A percentile compares a stretch with the other conserved stretches of the same genome.
Evolutionary conservation across 371 early-diverging fungal species (phyloP).

Genomic region (Lichtheimia corymbifera): DNA sequence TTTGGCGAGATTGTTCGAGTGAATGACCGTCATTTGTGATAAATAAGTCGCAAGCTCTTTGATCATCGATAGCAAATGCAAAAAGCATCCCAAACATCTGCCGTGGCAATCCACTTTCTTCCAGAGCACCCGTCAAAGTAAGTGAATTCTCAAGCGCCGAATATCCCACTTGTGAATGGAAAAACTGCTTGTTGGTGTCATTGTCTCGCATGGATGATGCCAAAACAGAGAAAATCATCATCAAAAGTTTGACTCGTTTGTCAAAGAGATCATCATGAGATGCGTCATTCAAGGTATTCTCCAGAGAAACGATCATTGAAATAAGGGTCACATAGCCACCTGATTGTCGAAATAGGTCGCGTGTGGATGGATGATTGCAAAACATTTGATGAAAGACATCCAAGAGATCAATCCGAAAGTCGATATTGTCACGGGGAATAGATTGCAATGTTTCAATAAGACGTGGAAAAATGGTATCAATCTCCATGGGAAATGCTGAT

Average conservation of each 20-base stretch:
- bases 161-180: conserved; percentile 59
- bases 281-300: conserved; percentile 47
- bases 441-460: conserved; percentile 66
- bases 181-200: conserved; percentile 53
- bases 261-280: background rate
- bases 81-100: conserved; percentile 64
- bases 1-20: background rate
- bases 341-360: conserved; percentile 60
- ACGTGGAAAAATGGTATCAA: conserved; percentile 50
- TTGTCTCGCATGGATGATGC: conserved; percentile 63
- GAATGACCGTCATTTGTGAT: conserved; percentile 6
- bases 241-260: conserved; percentile 30
- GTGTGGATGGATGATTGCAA: conserved; percentile 34
- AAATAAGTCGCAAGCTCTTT: conserved; percentile 49
- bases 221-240: conserved; percentile 55
- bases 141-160: conserved; percentile 63
- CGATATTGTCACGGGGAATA: conserved; percentile 57
- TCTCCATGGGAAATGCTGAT: conserved; percentile 18
- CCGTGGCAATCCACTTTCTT: conserved; percentile 31
- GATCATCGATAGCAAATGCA: conserved; percentile 62
- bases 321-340: conserved; percentile 70
- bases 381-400: conserved; percentile 56
- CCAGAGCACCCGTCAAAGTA: conserved; percentile 58
- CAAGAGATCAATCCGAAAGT: conserved; percentile 58
- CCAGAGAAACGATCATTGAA: conserved; percentile 63